These are phyloP conservation scores for Babesia bovis DNA, from an alignment of 169 alveolate genomes.

Conservation along the genomic window DNA sequence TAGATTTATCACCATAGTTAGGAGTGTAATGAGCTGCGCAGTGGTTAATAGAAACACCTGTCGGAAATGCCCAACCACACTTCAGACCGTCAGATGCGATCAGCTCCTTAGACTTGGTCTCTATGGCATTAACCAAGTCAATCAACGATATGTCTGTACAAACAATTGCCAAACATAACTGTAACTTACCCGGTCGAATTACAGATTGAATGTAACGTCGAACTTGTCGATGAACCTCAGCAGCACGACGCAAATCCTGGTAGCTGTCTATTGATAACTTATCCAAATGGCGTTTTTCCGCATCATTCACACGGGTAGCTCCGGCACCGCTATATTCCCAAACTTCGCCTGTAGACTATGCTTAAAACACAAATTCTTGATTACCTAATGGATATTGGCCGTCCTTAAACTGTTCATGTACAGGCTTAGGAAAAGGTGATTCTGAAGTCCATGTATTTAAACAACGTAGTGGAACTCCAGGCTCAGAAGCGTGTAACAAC, in stretches of 20 bases:
- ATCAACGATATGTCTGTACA: conserved; percentile 88
- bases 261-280: conserved; percentile 83
- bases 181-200: conserved; percentile 85
- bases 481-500: conserved; percentile 23
- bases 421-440: conserved; percentile 34
- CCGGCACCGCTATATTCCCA: conserved; percentile 86
- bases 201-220: conserved; percentile 95
- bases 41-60: conserved; percentile 96
- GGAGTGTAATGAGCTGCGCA: conserved; percentile 99
- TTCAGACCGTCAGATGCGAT: conserved; percentile 93
- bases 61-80: conserved; percentile 99
- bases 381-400: conserved; percentile 48
- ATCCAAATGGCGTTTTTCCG: conserved; percentile 90
- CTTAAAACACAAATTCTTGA: not conserved
- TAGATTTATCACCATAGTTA: conserved; percentile 87
- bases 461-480: conserved; percentile 54
- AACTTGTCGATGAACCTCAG: conserved; percentile 98
- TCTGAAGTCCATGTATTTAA: conserved; percentile 55
- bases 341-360: conserved; percentile 75
- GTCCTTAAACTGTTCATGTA: conserved; percentile 56
- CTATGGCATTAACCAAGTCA: conserved; percentile 95
- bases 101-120: conserved; percentile 92
- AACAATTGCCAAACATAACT: not conserved
- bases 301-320: conserved; percentile 81
- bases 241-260: conserved; percentile 94